Evolutionary conservation across 1,284 basidiomycete genomes (phyloP).

Genomic region (Hortiboletus rubellus): DNA sequence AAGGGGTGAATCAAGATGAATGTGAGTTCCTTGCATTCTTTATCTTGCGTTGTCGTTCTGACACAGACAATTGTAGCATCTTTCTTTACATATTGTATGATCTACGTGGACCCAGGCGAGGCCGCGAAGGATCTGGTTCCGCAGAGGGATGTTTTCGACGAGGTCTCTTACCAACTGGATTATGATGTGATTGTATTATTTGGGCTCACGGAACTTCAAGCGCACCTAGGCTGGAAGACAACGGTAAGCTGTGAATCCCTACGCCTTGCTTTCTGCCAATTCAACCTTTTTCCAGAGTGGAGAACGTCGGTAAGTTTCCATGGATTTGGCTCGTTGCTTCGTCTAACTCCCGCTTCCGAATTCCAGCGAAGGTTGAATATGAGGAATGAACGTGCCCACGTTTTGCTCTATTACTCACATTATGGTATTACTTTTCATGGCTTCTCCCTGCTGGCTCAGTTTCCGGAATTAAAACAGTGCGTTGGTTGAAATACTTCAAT

Average conservation of each 20-base stretch:
- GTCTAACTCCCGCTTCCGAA: background rate
- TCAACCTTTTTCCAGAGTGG: background rate
- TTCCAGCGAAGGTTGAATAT: background rate
- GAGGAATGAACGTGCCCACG: no score
- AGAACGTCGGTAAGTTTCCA: background rate
- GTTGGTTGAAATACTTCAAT: no score
- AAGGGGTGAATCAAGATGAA: conserved; percentile 14
- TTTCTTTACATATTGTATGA: conserved; percentile 3
- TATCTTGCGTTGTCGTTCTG: background rate
- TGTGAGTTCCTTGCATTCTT: background rate
- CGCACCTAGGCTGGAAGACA: conserved; percentile 4
- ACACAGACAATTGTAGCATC: background rate
- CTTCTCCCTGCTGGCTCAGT: no score
- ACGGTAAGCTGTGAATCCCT: background rate
- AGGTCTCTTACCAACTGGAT: conserved; percentile 4
- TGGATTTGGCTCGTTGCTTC: background rate
- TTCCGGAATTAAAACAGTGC: no score
- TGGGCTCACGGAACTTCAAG: conserved; percentile 6
- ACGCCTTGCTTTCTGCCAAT: background rate
- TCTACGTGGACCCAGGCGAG: conserved; percentile 1
- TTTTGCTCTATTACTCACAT: no score
- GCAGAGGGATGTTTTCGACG: background rate
- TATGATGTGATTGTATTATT: conserved; percentile 11
- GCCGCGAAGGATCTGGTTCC: background rate
- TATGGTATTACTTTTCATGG: no score